Conservation (phyloP, 1,284 basidiomycete genomes). For the Trametes polyzona region DNA sequence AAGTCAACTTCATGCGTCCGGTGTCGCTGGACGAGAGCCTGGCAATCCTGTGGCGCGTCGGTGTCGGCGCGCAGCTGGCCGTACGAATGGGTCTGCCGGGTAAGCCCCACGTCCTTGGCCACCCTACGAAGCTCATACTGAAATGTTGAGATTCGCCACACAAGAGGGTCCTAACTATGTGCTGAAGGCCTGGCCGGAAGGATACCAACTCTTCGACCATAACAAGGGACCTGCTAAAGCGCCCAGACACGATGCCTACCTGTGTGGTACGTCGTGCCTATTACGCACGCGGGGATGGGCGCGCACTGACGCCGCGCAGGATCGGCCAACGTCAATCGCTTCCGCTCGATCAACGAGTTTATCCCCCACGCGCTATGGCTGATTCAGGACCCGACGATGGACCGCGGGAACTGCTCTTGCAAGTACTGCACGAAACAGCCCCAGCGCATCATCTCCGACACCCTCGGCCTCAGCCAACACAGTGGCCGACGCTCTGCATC, state of each 20-base stretch:
- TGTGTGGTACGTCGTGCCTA: conserved; percentile 60
- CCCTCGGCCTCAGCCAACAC: conserved; percentile 45
- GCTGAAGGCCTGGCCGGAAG: conserved; percentile 63
- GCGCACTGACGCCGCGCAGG: conserved; percentile 41
- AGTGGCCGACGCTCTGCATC: conserved; percentile 19
- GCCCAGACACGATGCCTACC: conserved; percentile 77
- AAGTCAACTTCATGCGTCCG: conserved; percentile 71
- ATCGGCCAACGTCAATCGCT: conserved; percentile 50
- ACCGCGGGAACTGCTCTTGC: conserved; percentile 63
- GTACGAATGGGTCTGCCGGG: conserved; percentile 52
- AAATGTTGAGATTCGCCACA: too few relatives aligned
- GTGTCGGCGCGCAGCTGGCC: conserved; percentile 60
- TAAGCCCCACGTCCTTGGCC: conserved; percentile 34
- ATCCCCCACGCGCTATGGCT: conserved; percentile 83
- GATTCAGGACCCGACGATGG: conserved; percentile 53
- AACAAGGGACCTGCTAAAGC: conserved; percentile 58
- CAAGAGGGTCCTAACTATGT: conserved; percentile 61
- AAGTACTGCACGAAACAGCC: conserved; percentile 77
- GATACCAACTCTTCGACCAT: conserved; percentile 77
- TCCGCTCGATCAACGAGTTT: conserved; percentile 81
- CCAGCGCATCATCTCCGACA: conserved; percentile 68
- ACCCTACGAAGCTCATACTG: not conserved
- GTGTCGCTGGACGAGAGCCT: conserved; percentile 52
- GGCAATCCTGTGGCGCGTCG: conserved; percentile 62
- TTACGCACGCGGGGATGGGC: not conserved